phyloP scores from a whole-genome alignment of 2,329 filamentous ascomycete species.

The Alternaria sp. region DNA sequence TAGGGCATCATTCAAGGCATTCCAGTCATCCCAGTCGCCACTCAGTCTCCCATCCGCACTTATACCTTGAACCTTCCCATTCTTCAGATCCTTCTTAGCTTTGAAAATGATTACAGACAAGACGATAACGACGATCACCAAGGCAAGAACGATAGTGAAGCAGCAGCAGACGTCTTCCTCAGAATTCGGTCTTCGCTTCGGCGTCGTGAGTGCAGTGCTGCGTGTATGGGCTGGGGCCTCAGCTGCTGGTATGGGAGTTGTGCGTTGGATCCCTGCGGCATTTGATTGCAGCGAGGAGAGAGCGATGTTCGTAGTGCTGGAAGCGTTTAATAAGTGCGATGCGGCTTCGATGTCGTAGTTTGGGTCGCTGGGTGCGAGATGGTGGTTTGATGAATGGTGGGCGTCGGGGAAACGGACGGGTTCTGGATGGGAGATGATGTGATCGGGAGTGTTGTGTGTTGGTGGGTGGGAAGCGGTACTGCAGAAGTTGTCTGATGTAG shows the following conservation, averaged over 20 bases:
- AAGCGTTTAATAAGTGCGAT: neutral
- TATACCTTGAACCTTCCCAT: neutral
- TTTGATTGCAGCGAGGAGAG: neutral
- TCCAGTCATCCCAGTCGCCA: neutral
- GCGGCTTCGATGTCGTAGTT: neutral
- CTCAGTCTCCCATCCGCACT: neutral
- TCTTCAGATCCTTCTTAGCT: neutral
- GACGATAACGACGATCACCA: neutral
- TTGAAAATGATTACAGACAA: neutral
- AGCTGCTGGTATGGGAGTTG: neutral
- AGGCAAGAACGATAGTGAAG: neutral
- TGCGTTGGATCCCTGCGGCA: neutral
- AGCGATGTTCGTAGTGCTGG: neutral
- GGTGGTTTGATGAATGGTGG: neutral
- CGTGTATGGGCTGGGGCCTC: neutral
- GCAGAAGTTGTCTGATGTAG: neutral
- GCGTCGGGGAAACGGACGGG: too few relatives aligned
- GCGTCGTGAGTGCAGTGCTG: neutral
- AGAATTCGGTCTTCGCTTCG: neutral
- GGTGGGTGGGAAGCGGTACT: neutral
- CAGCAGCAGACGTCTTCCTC: neutral
- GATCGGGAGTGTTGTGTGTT: neutral
- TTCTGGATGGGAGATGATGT: neutral
- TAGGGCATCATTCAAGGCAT: neutral
- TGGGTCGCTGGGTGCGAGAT: too few relatives aligned